phyloP scores from a whole-genome alignment of 2,329 filamentous ascomycete genomes.

The Calonectria pteridis region DNA sequence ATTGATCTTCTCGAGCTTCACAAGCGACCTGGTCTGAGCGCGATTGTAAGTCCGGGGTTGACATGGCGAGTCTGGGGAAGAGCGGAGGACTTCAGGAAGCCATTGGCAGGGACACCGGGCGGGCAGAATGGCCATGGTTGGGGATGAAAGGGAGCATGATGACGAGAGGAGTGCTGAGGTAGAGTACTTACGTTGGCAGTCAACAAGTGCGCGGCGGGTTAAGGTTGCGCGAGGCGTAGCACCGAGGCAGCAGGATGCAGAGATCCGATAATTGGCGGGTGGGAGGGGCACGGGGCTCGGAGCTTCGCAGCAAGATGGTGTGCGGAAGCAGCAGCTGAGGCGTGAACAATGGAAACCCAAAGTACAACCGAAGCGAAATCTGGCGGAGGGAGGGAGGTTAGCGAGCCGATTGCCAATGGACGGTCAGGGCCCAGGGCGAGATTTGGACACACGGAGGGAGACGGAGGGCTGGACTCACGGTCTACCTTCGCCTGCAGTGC shows the following conservation, averaged over 20 bases:
- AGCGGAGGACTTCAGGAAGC: constrained; percentile 34
- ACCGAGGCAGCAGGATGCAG: constrained; percentile 32
- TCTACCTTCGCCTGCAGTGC: neutral
- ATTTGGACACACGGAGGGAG: constrained; percentile 21
- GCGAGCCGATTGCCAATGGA: constrained; percentile 38
- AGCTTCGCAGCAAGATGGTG: constrained; percentile 5
- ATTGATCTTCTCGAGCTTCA: constrained; percentile 46
- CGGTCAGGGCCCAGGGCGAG: constrained; percentile 12
- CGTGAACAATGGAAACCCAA: constrained; percentile 30
- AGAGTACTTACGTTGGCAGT: constrained; percentile 36
- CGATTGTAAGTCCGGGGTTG: constrained; percentile 43
- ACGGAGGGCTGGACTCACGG: neutral
- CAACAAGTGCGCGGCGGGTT: constrained; percentile 13
- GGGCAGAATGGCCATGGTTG: constrained; percentile 13
- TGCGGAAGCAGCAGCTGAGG: constrained; percentile 2
- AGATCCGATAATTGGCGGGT: constrained; percentile 23
- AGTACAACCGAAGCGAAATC: constrained; percentile 24
- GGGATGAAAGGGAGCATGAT: constrained; percentile 10
- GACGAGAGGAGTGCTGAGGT: constrained; percentile 29
- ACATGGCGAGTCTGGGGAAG: constrained; percentile 25
- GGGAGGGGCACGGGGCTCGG: constrained; percentile 20
- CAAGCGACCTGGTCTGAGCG: constrained; percentile 39
- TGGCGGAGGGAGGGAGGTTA: constrained; percentile 25
- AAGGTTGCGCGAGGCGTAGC: constrained; percentile 32
- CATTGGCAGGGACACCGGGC: constrained; percentile 31